phyloP scores from a whole-genome alignment of 192 early-diverging fungal species.

The Podila horticola region DNA sequence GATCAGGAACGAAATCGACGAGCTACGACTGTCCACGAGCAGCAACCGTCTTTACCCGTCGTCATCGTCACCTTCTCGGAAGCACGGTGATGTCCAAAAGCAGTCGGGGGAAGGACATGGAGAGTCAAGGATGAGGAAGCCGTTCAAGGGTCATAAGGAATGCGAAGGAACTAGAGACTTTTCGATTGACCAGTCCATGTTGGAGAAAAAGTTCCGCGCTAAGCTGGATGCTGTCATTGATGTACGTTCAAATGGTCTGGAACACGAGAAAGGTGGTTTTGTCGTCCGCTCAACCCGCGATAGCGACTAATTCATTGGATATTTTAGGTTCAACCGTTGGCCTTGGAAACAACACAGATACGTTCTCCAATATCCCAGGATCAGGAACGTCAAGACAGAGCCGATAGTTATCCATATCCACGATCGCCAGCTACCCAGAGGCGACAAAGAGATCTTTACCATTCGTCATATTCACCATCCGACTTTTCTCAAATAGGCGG shows the following conservation, averaged over 20 bases:
- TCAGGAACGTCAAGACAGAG: no score
- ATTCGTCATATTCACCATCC: slow-evolving; percentile 45
- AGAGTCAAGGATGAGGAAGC: neutral
- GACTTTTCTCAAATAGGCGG: slow-evolving; percentile 24
- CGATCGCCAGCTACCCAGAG: neutral
- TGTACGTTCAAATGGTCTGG: neutral
- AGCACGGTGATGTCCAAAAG: no score
- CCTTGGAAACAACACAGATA: no score
- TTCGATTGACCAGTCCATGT: slow-evolving; percentile 8
- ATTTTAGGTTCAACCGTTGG: no score
- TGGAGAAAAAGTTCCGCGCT: slow-evolving; percentile 8
- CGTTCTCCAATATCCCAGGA: no score
- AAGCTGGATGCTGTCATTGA: slow-evolving; percentile 6
- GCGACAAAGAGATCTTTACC: slow-evolving; percentile 11
- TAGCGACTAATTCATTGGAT: no score
- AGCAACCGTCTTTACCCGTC: slow-evolving; percentile 5
- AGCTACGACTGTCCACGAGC: slow-evolving; percentile 24
- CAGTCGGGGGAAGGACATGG: neutral
- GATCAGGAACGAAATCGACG: slow-evolving; percentile 30
- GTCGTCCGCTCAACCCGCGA: no score
- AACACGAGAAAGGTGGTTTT: no score
- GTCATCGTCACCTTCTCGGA: neutral
- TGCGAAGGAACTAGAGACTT: neutral
- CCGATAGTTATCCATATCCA: neutral
- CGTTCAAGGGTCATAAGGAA: neutral